Conservation (phyloP, 2,329 filamentous ascomycete genomes). For the Trematosphaeria pertusa region DNA sequence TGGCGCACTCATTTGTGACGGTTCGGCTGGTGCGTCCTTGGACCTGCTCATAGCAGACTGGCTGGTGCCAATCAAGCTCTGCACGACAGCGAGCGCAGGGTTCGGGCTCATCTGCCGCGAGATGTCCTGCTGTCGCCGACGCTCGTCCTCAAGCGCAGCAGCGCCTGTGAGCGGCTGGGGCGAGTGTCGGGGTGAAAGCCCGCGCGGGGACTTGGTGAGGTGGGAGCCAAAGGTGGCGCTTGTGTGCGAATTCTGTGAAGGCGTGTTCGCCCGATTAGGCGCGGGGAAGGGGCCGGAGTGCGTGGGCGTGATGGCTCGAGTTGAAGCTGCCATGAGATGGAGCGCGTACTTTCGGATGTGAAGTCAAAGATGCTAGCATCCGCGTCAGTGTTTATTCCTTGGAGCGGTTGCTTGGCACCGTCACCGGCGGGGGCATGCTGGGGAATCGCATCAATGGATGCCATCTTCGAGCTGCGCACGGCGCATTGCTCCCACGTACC, state of each 20-base stretch:
- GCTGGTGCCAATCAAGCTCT: conserved; percentile 51
- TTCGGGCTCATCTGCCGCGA: conserved; percentile 58
- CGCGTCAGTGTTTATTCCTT: conserved; percentile 17
- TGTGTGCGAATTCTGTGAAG: conserved; percentile 35
- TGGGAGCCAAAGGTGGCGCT: conserved; percentile 45
- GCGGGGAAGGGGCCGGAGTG: conserved; percentile 49
- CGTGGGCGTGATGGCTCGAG: conserved; percentile 52
- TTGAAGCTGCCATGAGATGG: conserved; percentile 52
- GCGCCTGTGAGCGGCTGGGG: conserved; percentile 56
- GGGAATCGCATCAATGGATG: no score
- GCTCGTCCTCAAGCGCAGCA: conserved; percentile 57
- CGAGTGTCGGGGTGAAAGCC: conserved; percentile 49
- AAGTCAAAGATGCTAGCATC: conserved; percentile 12
- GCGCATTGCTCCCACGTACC: conserved; percentile 24
- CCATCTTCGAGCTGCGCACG: conserved; percentile 6
- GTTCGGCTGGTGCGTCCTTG: conserved; percentile 51
- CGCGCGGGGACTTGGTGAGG: conserved; percentile 52
- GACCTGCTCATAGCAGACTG: conserved; percentile 52
- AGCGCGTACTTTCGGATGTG: conserved; percentile 5
- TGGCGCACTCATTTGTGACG: conserved; percentile 57
- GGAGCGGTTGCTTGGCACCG: no score
- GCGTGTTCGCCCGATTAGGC: conserved; percentile 50
- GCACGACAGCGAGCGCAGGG: conserved; percentile 53
- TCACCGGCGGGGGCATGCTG: not conserved
- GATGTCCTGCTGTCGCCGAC: conserved; percentile 50